Percentiles rank a stretch among this genome's conserved stretches.
Evolutionary conservation across 2,329 filamentous ascomycete species (phyloP).

Genomic region (Geosmithia putterillii): DNA sequence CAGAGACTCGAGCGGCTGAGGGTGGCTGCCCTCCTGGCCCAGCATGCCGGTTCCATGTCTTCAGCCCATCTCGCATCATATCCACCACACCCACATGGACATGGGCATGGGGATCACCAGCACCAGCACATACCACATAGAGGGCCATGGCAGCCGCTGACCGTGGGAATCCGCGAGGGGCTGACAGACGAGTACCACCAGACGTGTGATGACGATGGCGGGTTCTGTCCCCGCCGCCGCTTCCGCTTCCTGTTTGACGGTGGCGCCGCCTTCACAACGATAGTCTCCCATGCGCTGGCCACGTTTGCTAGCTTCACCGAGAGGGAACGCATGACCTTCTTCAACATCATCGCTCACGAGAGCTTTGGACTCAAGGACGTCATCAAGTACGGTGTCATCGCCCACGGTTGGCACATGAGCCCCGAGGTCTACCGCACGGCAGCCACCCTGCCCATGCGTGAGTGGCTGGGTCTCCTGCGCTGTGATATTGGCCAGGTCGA

Average conservation of each 20-base stretch:
- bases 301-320: not conserved
- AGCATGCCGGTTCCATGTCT: not conserved
- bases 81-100: too few relatives aligned
- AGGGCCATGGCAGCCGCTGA: too few relatives aligned
- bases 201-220: too few relatives aligned
- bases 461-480: not conserved
- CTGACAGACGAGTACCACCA: too few relatives aligned
- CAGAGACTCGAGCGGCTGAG: not conserved
- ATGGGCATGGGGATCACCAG: too few relatives aligned
- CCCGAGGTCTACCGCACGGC: not conserved
- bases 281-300: not conserved
- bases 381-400: not conserved
- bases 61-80: too few relatives aligned
- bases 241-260: too few relatives aligned
- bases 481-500: not conserved
- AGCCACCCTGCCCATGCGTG: not conserved
- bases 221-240: too few relatives aligned
- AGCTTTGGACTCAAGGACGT: not conserved
- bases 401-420: not conserved
- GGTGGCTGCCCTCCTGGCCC: not conserved
- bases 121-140: too few relatives aligned
- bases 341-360: not conserved
- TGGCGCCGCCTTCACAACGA: not conserved
- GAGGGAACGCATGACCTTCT: not conserved
- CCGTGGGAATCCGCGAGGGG: too few relatives aligned